Conservation (phyloP, 441 rosid genomes). For the Theobroma grandiflorum region DNA sequence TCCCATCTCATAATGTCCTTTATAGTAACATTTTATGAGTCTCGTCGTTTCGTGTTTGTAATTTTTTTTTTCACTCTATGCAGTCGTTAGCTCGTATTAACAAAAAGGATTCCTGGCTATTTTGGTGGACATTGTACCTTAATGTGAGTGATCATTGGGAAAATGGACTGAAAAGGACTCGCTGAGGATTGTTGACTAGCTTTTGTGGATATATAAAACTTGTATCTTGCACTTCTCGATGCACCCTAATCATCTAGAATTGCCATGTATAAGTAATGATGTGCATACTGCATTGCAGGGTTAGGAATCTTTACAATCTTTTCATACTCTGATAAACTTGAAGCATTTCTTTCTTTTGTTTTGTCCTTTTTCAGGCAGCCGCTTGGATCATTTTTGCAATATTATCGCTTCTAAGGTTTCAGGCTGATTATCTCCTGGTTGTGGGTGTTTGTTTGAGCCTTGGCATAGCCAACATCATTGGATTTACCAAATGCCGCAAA, state of each 20-base stretch:
- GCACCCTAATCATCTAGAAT: background rate
- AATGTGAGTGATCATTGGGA: constrained; percentile 32
- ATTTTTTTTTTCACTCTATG: background rate
- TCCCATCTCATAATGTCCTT: background rate
- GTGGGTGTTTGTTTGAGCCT: constrained; percentile 51
- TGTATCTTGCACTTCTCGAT: background rate
- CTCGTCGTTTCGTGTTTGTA: background rate
- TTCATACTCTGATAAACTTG: background rate
- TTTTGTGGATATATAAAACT: background rate
- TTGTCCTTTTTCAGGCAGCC: constrained; percentile 36
- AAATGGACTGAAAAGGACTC: background rate
- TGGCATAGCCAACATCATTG: constrained; percentile 49
- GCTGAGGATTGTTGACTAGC: background rate
- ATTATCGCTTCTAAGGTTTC: constrained; percentile 44
- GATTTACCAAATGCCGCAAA: constrained; percentile 52
- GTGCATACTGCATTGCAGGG: background rate
- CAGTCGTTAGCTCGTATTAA: constrained; percentile 49
- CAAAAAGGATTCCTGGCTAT: constrained; percentile 50
- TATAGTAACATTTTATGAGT: background rate
- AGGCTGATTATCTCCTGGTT: constrained; percentile 49
- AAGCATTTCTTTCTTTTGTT: background rate
- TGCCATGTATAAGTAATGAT: background rate
- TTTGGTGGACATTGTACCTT: constrained; percentile 54
- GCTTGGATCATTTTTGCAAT: constrained; percentile 46
- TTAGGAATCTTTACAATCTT: background rate